A percentile compares a stretch with the other conserved stretches of the same genome.
These are phyloP conservation scores for Ulmus americana DNA, from an alignment of 331 rosid species.

Conservation along the genomic window DNA sequence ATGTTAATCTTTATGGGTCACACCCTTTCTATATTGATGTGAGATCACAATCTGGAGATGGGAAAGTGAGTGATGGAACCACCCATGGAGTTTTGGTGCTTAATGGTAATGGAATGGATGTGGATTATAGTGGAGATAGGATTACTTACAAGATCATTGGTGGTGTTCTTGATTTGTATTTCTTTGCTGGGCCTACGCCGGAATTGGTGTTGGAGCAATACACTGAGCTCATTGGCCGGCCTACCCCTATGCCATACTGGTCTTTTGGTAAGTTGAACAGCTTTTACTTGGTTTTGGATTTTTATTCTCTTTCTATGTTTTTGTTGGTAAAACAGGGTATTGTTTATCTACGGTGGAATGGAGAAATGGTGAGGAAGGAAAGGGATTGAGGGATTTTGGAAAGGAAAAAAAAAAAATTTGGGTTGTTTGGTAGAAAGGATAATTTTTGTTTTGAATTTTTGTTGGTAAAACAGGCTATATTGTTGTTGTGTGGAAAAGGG, in stretches of 20 bases:
- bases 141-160: slow-evolving; percentile 69
- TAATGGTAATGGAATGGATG: slow-evolving; percentile 87
- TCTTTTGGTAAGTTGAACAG: slow-evolving; percentile 61
- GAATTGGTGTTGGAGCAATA: slow-evolving; percentile 70
- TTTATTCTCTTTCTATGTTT: not conserved
- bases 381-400: no score
- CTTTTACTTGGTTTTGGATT: not conserved
- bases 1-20: slow-evolving; percentile 70
- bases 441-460: no score
- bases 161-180: slow-evolving; percentile 61
- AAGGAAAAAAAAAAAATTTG: no score
- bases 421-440: no score
- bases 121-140: slow-evolving; percentile 48
- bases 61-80: slow-evolving; percentile 38
- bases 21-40: slow-evolving; percentile 82
- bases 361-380: not conserved
- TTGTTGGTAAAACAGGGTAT: not conserved
- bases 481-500: no score
- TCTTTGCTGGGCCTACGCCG: slow-evolving; percentile 69
- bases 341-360: not conserved
- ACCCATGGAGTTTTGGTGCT: slow-evolving; percentile 71
- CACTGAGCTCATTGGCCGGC: slow-evolving; percentile 70
- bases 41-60: slow-evolving; percentile 44
- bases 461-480: no score
- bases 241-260: slow-evolving; percentile 82